Evolutionary conservation across 257 asterid species (phyloP), one percentile per base, ranked within the genome.

Genomic region (Lycium ferocissimum): DNA sequence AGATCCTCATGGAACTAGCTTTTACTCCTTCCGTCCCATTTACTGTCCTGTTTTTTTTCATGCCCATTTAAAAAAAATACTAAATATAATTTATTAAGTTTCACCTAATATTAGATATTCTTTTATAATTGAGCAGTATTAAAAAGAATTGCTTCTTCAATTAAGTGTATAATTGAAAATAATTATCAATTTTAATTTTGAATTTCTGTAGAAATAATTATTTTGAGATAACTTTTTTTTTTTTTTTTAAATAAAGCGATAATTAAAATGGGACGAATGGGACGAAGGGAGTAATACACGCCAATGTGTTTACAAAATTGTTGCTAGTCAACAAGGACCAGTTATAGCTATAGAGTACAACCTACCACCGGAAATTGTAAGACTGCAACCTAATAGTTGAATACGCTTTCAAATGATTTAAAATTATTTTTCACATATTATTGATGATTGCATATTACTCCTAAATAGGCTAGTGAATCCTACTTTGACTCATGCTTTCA

Each of bases 281-380:
- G 33, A 26, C 33, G 33, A 1, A 26, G 33, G 33, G 33, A 26
- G 0, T 26, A 26, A 40, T 6, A 40, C 6, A 13, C 12, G 4
- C 59, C 12, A 13, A 54, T 6, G 15, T 37, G 11, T 66, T 26
- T 66, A 22, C 8, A 14, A 22, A 71, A 71, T 71, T 9, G 56
- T 71, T 8, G 17, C 9, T 7, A 47, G 20, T n/a, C 15, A 70
- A 37, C 53, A 7, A 70, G 54, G 53, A 40, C 53, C 17, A 45
- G 26, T 45, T 1, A 72, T 70, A 70, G 20, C 0, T 66, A 66
- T 70, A 9, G 7, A 26, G 10, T 66, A 66, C 47, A 66, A 47
- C 81, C 80, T 75, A 75, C 45, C 49, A 66, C 45, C 13, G 49
- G 62, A 75, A 75, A 75, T 75, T 75, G 17, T 22, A n/a, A 49